Base-by-base conservation (phyloP, 257 asterid species). In the Paulownia fortunei region DNA sequence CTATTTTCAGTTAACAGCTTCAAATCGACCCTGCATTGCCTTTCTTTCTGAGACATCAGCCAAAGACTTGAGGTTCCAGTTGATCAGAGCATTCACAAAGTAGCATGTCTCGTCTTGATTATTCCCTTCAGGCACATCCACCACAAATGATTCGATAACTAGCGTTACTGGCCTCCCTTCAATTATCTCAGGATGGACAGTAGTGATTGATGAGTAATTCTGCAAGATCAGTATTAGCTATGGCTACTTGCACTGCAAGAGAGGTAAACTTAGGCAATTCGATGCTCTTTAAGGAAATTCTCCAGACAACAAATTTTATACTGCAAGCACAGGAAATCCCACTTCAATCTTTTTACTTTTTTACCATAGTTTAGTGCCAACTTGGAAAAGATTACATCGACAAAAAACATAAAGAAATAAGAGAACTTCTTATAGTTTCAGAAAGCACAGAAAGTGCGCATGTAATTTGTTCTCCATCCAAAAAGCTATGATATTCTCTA, bases 121-220 rank as follows among this genome's bases (percentile, higher is more conserved):
- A 51, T 94, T 94, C 41, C 96, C 97, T 76, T 88, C 89, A 0
- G 98, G 98, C 72, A 90, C 95, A 72, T 94, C 98, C 62, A 94
- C 97, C 81, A 90, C 84, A 47, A 90, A 94, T 19, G 97, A 90
- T 69, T 94, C 98, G 0, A 83, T 84, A 19, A 94, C 95, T 21
- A 89, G 76, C 2, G 98, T 94, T 11, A 88, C 97, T 0, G 72
- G 80, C 63, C 87, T 83, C 63, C 91, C 94, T 0, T 86, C 95
- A 1, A 86, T 79, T 15, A 78, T 79, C 89, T 94, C 92, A 0
- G 94, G 94, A 77, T 84, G 93, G 11, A 92, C 96, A 0, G 96
- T 92, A 73, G 85, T 79, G 36, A 83, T 78, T 6, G 98, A 94
- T 3, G 93, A 89, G 89, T 92, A 94, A 77, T 94, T 94, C 98